Evolutionary conservation across 441 rosid species (phyloP).

Genomic region (Gossypium lobatum): DNA sequence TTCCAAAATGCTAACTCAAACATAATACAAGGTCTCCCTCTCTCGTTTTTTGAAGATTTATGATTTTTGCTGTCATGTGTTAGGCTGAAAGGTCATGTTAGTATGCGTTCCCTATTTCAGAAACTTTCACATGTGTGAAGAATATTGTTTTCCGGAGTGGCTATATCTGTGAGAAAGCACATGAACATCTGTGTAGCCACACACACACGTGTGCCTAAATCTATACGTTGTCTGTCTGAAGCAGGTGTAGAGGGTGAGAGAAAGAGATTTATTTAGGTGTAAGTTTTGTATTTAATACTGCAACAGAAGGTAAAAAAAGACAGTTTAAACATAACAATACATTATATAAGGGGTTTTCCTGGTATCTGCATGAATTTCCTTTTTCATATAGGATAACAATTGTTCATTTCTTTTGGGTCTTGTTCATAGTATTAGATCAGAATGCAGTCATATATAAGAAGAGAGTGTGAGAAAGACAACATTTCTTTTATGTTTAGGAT

Average conservation of each 20-base stretch:
- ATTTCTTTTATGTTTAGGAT: not conserved
- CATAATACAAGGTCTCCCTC: not conserved
- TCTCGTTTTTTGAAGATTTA: not conserved
- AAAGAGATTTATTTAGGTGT: not conserved
- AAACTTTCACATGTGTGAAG: slow-evolving; percentile 33
- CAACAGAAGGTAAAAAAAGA: not conserved
- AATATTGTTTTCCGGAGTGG: slow-evolving; percentile 24
- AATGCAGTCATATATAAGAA: not conserved
- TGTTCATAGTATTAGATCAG: not conserved
- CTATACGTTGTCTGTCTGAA: slow-evolving; percentile 16
- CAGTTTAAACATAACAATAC: no score
- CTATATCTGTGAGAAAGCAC: slow-evolving; percentile 12
- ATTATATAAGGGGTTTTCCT: no score
- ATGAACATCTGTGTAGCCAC: slow-evolving; percentile 19
- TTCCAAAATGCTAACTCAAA: not conserved
- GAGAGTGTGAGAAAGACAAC: not conserved
- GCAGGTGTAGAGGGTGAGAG: slow-evolving; percentile 8
- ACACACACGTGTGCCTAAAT: slow-evolving; percentile 25
- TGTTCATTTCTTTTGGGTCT: not conserved
- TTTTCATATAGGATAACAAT: not conserved
- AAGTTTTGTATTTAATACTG: slow-evolving; percentile 12
- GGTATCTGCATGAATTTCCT: not conserved
- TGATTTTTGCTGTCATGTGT: not conserved
- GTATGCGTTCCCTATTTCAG: slow-evolving; percentile 10
- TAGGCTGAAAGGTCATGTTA: not conserved